Base-by-base conservation (phyloP, 2,329 filamentous ascomycete genomes). In the Nothophaeocryptopus gaeumannii region DNA sequence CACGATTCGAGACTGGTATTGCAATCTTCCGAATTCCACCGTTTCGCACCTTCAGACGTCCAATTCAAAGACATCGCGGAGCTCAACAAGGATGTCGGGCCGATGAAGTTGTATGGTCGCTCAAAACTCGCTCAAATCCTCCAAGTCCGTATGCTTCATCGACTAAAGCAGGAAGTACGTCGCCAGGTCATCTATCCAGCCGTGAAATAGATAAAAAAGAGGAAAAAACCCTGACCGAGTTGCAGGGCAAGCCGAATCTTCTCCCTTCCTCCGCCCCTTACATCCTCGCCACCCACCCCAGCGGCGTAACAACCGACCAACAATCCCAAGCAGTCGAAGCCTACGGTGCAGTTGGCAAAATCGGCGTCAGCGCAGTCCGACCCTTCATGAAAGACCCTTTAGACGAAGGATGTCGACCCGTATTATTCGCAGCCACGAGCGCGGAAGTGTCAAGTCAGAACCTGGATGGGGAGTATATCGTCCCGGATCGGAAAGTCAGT, bases 351-450 rank as follows among this genome's bases (percentile, higher is more conserved):
- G 52, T 75, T 1, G 74, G 74, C 12, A 74, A 73, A 47, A 58
- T 77, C 31, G 74, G 72, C 2, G 73, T 76, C 8, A 70, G 66
- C 41, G 69, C 64, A 2, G 62, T 71, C 2, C 59, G 69, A 30
- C 75, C 75, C 1, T 74, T 79, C 51, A 71, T 79, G 72, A 76
- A 75, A 50, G 73, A 78, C 53, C 73, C 75, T 0, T 64, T 78
- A 0, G 68, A 73, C 16, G 50, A 75, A 45, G 76, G 76, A 1
- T 78, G 75, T 53, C 64, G 76, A 13, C 56, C 74, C 2, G 74
- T 72, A 10, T 50, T 79, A 29, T 79, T 77, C 56, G 76, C 76
- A 4, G 70, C 73, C 1, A 76, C 75, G 3, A 73, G 69, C 45
- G 62, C 67, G 12, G 72, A 74, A 44, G 62, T 79, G 1, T 66